Evolutionary conservation across 139 green algal species (phyloP).

Genomic region (Chlorella sorokiniana): DNA sequence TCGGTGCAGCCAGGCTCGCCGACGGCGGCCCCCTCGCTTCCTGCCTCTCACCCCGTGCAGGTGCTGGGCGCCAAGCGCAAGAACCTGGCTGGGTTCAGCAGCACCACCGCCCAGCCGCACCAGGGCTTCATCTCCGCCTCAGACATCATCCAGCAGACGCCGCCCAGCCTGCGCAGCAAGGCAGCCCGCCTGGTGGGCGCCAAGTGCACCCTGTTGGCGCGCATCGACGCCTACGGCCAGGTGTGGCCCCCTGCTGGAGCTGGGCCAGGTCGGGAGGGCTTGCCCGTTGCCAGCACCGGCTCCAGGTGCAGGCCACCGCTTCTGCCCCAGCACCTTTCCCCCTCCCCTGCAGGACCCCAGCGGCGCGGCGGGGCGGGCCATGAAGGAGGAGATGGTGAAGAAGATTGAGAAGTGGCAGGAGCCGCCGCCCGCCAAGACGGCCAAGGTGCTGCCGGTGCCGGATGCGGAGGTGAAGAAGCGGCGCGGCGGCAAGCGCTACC

Average conservation of each 20-base stretch:
- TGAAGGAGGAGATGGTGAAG: constrained; percentile 79
- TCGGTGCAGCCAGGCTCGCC: too few species aligned
- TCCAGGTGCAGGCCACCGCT: too few species aligned
- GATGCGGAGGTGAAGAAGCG: constrained; percentile 91
- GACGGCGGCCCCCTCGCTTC: constrained; percentile 50
- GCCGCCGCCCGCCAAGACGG: constrained; percentile 88
- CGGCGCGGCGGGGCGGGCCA: constrained; percentile 41
- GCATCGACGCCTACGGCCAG: constrained; percentile 88
- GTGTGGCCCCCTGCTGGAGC: too few species aligned
- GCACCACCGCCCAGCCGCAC: constrained; percentile 69
- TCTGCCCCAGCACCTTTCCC: too few species aligned
- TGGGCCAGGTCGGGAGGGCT: not conserved
- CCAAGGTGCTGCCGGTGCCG: constrained; percentile 85
- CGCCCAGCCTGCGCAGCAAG: constrained; percentile 75
- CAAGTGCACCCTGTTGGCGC: constrained; percentile 93
- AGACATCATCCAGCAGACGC: constrained; percentile 72
- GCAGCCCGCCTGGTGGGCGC: constrained; percentile 79
- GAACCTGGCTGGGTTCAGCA: constrained; percentile 83
- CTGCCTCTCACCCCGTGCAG: constrained; percentile 91
- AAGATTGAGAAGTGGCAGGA: constrained; percentile 99
- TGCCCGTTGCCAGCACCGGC: not conserved
- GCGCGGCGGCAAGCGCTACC: constrained; percentile 80
- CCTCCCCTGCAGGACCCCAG: constrained; percentile 35
- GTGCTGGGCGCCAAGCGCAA: constrained; percentile 91
- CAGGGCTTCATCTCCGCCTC: constrained; percentile 79